A percentile compares a stretch with the other conserved stretches of the same genome.
These are phyloP conservation scores for Amphirosellinia nigrospora DNA, from an alignment of 495 filamentous ascomycete genomes.

Conservation along the genomic window DNA sequence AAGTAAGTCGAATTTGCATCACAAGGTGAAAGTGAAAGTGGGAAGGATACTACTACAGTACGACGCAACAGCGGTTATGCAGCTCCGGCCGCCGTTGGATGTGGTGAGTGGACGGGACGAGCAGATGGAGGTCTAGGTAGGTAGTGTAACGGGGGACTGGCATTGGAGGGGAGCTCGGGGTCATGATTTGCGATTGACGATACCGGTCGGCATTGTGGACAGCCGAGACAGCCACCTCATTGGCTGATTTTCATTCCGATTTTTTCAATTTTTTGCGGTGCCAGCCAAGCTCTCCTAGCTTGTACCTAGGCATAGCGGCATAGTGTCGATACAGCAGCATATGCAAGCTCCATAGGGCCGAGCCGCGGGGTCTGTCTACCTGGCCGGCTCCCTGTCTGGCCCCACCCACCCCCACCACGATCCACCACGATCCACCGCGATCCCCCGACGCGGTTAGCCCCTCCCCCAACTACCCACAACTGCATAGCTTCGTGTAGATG, in stretches of 20 bases:
- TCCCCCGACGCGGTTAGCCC: constrained; percentile 16
- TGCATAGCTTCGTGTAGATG: constrained; percentile 15
- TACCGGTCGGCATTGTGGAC: constrained; percentile 42
- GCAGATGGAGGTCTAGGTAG: constrained; percentile 21
- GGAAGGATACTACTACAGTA: constrained; percentile 18
- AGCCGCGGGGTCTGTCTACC: constrained; percentile 21
- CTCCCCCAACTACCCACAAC: constrained; percentile 14
- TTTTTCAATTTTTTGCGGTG: constrained; percentile 22
- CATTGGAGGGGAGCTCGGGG: constrained; percentile 19
- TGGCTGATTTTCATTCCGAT: constrained; percentile 33
- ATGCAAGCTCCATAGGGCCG: constrained; percentile 25
- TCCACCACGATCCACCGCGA: constrained; percentile 19
- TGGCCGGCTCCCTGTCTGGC: not conserved
- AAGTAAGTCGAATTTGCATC: constrained; percentile 12
- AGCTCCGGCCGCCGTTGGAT: constrained; percentile 23
- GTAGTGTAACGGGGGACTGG: constrained; percentile 25
- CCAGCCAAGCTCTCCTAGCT: constrained; percentile 13
- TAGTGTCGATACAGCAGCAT: constrained; percentile 13
- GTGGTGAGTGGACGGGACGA: constrained; percentile 20
- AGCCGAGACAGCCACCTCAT: constrained; percentile 33
- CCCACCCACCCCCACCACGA: constrained; percentile 17
- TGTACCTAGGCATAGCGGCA: too few species aligned
- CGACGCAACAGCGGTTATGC: constrained; percentile 29
- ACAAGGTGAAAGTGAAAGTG: constrained; percentile 6
- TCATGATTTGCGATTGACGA: constrained; percentile 35